These are phyloP conservation scores for Allodekkera sacchari DNA, from an alignment of 805 yeast species.

Conservation along the genomic window DNA sequence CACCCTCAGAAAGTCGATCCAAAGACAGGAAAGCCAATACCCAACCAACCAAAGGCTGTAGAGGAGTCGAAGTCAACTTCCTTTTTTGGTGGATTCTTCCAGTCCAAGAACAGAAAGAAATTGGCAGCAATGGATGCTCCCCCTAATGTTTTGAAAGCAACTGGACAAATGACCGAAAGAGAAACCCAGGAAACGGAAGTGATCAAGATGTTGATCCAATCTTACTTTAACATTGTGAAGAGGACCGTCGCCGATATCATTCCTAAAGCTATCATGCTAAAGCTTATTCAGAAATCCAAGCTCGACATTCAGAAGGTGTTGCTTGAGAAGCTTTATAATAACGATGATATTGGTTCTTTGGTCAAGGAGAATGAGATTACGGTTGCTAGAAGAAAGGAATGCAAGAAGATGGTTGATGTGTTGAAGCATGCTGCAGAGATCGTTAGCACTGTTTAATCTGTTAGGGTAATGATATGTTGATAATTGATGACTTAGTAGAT, in stretches of 20 bases:
- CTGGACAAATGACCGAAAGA: conserved; percentile 88
- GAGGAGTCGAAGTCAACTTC: conserved; percentile 51
- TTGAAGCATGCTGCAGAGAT: conserved; percentile 84
- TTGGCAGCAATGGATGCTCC: conserved; percentile 96
- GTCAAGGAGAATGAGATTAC: conserved; percentile 91
- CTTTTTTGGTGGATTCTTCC: conserved; percentile 92
- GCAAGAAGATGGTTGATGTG: conserved; percentile 91
- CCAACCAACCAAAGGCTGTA: conserved; percentile 18
- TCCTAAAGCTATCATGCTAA: conserved; percentile 93
- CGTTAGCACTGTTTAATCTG: conserved; percentile 55
- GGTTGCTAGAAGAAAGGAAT: conserved; percentile 90
- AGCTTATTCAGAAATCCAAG: conserved; percentile 77
- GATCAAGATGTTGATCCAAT: conserved; percentile 80
- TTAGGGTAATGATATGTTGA: neutral
- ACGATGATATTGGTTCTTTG: conserved; percentile 63
- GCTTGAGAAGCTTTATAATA: conserved; percentile 76
- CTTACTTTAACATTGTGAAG: conserved; percentile 88
- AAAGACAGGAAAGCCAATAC: conserved; percentile 77
- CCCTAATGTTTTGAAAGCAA: conserved; percentile 87
- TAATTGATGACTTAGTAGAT: neutral
- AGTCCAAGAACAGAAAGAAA: conserved; percentile 86
- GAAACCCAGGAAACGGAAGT: conserved; percentile 97
- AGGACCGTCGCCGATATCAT: conserved; percentile 88
- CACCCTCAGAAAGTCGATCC: conserved; percentile 75
- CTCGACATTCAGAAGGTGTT: conserved; percentile 85